phyloP scores from a whole-genome alignment of 495 filamentous ascomycete genomes.

The Annulohypoxylon bovei region DNA sequence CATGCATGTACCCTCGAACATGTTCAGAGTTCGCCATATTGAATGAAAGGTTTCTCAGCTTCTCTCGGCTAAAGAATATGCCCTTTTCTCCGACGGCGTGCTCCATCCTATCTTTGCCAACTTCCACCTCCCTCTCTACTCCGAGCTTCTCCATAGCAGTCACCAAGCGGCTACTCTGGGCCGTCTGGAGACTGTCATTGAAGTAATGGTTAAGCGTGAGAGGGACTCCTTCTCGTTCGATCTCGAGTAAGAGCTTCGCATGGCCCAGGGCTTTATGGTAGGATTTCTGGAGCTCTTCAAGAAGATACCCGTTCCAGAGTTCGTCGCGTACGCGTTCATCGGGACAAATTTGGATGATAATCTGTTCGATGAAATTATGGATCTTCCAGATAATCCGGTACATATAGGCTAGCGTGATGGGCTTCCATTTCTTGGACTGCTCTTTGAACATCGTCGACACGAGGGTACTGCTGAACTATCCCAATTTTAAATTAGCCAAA shows the following conservation, averaged over 20 bases:
- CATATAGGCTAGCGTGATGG: slow-evolving; percentile 59
- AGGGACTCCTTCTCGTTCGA: slow-evolving; percentile 58
- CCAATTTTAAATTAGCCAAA: neutral
- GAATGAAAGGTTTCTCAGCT: slow-evolving; percentile 34
- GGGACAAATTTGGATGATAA: slow-evolving; percentile 50
- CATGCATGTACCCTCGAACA: slow-evolving; percentile 63
- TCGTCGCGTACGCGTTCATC: slow-evolving; percentile 52
- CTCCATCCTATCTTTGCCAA: neutral
- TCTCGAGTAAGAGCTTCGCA: slow-evolving; percentile 52
- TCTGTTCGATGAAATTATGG: slow-evolving; percentile 57
- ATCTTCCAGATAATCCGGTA: slow-evolving; percentile 56
- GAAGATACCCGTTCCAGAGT: slow-evolving; percentile 52
- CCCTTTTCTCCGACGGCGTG: neutral
- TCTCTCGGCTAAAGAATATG: slow-evolving; percentile 4
- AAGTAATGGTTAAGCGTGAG: slow-evolving; percentile 66
- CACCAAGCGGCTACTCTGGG: slow-evolving; percentile 43
- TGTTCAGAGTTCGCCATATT: slow-evolving; percentile 60
- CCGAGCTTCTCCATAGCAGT: slow-evolving; percentile 27
- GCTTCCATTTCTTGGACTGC: slow-evolving; percentile 65
- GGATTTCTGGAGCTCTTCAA: slow-evolving; percentile 45
- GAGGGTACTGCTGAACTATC: slow-evolving; percentile 51
- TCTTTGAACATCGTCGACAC: slow-evolving; percentile 60
- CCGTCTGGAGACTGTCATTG: slow-evolving; percentile 58
- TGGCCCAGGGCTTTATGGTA: slow-evolving; percentile 19
- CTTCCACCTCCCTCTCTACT: neutral